Base-by-base conservation (phyloP, 2,329 filamentous ascomycete genomes). In the Cladosporium sphaerospermum region DNA sequence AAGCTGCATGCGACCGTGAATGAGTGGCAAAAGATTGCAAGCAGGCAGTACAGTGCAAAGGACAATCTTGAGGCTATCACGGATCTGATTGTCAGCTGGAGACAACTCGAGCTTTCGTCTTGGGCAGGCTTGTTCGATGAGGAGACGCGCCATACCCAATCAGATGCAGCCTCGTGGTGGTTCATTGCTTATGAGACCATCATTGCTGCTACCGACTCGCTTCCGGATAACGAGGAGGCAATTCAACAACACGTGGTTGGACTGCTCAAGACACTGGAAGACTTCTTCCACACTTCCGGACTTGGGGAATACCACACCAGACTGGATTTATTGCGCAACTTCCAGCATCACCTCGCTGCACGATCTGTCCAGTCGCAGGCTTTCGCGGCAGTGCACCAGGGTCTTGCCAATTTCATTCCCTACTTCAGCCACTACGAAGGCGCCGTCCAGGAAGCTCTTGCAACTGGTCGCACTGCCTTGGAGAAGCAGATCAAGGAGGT, bases 11-110 rank as follows among this genome's bases (percentile, higher is more conserved):
- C 78, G 0, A 84, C 86, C 59, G 81, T 99, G 45, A 85, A 96
- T 58, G 90, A 97, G 70, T 99, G 93, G 93, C 90, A 99, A 67
- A 84, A 86, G 40, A 91, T 96, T 70, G 91, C 92, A 3, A 95
- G 89, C 73, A 83, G 83, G 57, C 82, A 86, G 36, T 88, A 88
- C 67, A 86, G 82, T 9, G 87, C 85, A 1, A 77, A 79, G 1
- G 69, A 77, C 9, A 74, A 91, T 2, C 90, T 95, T 60, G 85
- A 95, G 56, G 80, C 83, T 42, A 72, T 97, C 10, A 96, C 91
- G 0, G 81, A 83, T 46, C 80, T 89, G 23, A 85, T 96, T 48
- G 85, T 97, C 52, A 82, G 80, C 65, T 99, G 95, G 95, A 82
- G 93, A 57, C 85, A 91, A 55, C 76, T 99, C 32, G 93, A 99